These are phyloP conservation scores for Rosa rugosa DNA, from an alignment of 306 rosid genomes.

Conservation along the genomic window DNA sequence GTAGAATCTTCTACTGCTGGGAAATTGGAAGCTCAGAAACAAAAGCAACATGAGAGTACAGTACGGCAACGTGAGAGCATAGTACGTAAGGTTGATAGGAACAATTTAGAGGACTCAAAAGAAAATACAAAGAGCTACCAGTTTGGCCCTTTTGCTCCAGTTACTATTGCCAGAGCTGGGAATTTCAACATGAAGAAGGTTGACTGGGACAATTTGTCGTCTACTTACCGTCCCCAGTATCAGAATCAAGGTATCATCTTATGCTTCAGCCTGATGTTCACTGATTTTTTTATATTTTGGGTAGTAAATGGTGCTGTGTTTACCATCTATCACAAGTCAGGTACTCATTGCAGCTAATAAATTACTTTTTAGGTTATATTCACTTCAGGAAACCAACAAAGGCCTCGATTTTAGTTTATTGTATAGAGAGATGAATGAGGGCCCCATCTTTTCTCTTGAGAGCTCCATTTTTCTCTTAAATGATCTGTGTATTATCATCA, in stretches of 20 bases:
- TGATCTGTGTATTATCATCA: neutral
- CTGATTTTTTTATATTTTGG: neutral
- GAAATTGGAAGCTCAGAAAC: conserved; percentile 30
- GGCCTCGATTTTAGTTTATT: neutral
- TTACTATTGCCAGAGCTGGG: conserved; percentile 46
- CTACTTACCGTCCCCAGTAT: conserved; percentile 67
- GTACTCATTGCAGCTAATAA: neutral
- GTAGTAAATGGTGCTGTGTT: neutral
- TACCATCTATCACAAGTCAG: neutral
- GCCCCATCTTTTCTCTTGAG: neutral
- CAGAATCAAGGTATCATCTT: conserved; percentile 78
- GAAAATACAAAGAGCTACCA: conserved; percentile 51
- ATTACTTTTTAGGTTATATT: neutral
- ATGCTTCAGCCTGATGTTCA: conserved; percentile 8
- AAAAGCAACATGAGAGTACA: conserved; percentile 23
- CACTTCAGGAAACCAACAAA: neutral
- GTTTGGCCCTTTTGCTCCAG: conserved; percentile 91
- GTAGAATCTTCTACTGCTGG: conserved; percentile 33
- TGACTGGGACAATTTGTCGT: conserved; percentile 65
- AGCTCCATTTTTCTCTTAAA: conserved; percentile 7
- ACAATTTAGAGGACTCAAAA: conserved; percentile 34
- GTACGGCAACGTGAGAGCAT: conserved; percentile 25
- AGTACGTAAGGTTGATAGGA: conserved; percentile 29
- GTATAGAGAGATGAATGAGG: neutral
- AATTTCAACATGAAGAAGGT: conserved; percentile 36